phyloP scores from a whole-genome alignment of 192 early-diverging fungal genomes.

The Coemansia nantahalensis region DNA sequence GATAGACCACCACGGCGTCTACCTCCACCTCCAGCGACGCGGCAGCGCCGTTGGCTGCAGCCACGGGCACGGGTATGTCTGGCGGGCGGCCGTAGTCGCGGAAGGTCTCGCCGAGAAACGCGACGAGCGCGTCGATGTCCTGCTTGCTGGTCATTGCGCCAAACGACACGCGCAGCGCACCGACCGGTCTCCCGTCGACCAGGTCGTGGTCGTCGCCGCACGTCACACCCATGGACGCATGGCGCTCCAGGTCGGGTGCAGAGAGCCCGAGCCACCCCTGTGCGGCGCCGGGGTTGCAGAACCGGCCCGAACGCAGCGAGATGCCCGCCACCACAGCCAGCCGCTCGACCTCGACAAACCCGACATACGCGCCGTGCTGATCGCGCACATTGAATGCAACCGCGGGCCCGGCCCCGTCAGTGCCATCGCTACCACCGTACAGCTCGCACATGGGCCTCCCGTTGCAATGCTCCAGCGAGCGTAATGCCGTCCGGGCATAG shows the following conservation, averaged over 20 bases:
- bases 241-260: conserved; percentile 48
- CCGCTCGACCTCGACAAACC: conserved; percentile 62
- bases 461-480: conserved; percentile 54
- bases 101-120: conserved; percentile 64
- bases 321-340: conserved; percentile 66
- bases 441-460: conserved; percentile 51
- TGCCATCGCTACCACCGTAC: conserved; percentile 14
- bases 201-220: conserved; percentile 78
- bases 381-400: conserved; percentile 68
- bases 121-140: conserved; percentile 59
- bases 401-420: conserved; percentile 54
- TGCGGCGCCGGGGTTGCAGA: conserved; percentile 81
- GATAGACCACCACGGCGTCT: conserved; percentile 55
- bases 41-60: too few relatives aligned
- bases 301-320: conserved; percentile 68
- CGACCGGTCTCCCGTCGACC: conserved; percentile 65
- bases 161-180: conserved; percentile 74
- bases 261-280: conserved; percentile 64
- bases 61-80: not conserved
- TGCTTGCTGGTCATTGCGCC: conserved; percentile 64
- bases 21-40: conserved; percentile 17
- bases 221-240: conserved; percentile 60
- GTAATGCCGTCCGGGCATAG: conserved; percentile 48
- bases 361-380: conserved; percentile 57
- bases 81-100: conserved; percentile 1